Conservation (phyloP, 495 filamentous ascomycete genomes). For the Aspergillus mulundensis region DNA sequence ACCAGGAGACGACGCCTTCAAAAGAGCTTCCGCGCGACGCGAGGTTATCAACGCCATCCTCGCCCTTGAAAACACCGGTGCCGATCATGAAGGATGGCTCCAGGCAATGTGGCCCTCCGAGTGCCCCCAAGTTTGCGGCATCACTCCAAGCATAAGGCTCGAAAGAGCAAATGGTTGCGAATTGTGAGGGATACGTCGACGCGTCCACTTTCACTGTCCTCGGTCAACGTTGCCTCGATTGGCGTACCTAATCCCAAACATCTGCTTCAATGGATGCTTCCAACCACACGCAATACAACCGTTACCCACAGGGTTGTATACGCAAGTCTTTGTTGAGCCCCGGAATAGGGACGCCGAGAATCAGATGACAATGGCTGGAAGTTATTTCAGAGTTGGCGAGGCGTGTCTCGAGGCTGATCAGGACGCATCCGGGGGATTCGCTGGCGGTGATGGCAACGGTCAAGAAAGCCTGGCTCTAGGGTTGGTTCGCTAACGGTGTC, state of each 20-base stretch:
- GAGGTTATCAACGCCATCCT: conserved; percentile 1
- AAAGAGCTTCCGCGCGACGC: neutral
- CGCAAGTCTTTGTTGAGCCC: neutral
- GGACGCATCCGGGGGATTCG: neutral
- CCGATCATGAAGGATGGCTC: neutral
- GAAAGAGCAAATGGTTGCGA: neutral
- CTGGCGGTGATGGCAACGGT: neutral
- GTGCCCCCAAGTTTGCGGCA: neutral
- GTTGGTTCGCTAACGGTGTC: neutral
- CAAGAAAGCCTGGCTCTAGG: neutral
- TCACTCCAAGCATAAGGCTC: neutral
- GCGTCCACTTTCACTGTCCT: neutral
- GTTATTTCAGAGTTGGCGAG: neutral
- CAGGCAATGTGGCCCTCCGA: neutral
- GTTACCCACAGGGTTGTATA: neutral
- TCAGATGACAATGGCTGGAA: neutral
- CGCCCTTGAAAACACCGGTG: conserved; percentile 1
- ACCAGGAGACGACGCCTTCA: neutral
- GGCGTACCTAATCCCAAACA: neutral
- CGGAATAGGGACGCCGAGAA: neutral
- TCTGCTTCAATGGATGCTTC: neutral
- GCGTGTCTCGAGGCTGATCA: neutral
- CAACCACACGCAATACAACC: neutral
- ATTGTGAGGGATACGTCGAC: neutral
- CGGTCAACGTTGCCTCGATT: neutral